phyloP scores from a whole-genome alignment of 176 grass and related monocot genomes.

The Triticum urartu region DNA sequence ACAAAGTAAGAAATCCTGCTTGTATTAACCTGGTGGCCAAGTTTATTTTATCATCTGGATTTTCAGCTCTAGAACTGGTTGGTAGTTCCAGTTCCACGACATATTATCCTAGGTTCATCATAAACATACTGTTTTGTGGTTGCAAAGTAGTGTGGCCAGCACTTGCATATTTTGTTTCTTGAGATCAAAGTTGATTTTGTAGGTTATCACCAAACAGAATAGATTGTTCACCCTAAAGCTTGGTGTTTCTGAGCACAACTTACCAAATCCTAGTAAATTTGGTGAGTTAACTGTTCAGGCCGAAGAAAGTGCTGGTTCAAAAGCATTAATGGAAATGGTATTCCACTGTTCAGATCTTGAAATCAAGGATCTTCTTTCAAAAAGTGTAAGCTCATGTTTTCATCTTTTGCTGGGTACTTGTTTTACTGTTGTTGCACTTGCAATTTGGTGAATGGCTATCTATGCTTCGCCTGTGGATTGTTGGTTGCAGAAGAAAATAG shows the following conservation, averaged over 20 bases:
- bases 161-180: conserved; percentile 29
- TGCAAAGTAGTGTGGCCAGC: neutral
- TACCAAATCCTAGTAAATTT: conserved; percentile 60
- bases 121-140: neutral
- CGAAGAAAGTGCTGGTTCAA: conserved; percentile 82
- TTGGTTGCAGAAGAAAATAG: conserved; percentile 7
- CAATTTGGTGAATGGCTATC: conserved; percentile 7
- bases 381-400: conserved; percentile 67
- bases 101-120: neutral
- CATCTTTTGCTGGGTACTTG: conserved; percentile 19
- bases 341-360: conserved; percentile 81
- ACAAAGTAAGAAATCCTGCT: neutral
- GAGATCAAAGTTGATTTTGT: conserved; percentile 35
- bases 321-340: conserved; percentile 88
- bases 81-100: conserved; percentile 1
- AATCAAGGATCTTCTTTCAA: conserved; percentile 98
- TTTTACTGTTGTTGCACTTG: conserved; percentile 8
- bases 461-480: conserved; percentile 10
- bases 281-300: conserved; percentile 72
- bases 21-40: neutral
- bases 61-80: neutral
- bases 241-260: conserved; percentile 53
- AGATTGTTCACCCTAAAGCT: conserved; percentile 72
- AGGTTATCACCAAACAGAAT: conserved; percentile 71
- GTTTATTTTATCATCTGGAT: neutral